phyloP scores from a whole-genome alignment of 139 green algal genomes.

The Eudorina sp. region DNA sequence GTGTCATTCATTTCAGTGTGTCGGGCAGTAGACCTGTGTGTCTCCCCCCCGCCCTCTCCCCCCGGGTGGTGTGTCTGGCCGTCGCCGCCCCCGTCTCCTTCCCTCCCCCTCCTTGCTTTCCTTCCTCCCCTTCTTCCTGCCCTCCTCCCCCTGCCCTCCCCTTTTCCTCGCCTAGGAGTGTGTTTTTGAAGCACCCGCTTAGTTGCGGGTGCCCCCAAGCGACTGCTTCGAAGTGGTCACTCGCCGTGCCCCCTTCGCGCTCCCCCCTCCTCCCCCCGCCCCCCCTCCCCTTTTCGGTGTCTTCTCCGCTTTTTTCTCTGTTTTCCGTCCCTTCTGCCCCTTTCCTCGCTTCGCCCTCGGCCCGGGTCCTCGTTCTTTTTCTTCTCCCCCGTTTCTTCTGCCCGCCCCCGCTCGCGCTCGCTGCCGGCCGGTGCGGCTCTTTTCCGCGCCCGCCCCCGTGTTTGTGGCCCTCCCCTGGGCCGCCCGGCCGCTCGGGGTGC shows the following conservation, averaged over 20 bases:
- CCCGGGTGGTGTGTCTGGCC: background rate
- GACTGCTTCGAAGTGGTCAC: background rate
- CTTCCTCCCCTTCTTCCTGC: background rate
- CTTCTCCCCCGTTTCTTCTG: slow-evolving; percentile 48
- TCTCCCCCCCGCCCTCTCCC: background rate
- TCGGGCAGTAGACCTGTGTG: background rate
- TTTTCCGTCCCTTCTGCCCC: background rate
- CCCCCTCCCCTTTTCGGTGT: too few relatives aligned
- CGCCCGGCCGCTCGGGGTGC: slow-evolving; percentile 79
- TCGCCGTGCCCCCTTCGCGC: background rate
- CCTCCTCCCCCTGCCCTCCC: background rate
- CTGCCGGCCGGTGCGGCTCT: slow-evolving; percentile 71
- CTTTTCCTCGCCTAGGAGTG: background rate
- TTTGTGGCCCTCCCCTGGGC: slow-evolving; percentile 76
- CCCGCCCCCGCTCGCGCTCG: slow-evolving; percentile 82
- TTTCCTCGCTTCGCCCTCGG: slow-evolving; percentile 28
- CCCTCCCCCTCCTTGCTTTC: background rate
- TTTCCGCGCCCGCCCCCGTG: slow-evolving; percentile 73
- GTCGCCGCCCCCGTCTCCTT: background rate
- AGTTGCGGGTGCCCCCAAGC: too few relatives aligned
- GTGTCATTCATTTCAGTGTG: too few relatives aligned
- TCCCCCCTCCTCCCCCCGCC: background rate
- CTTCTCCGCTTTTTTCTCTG: slow-evolving; percentile 33
- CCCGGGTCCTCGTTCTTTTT: background rate
- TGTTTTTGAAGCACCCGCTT: background rate